Evolutionary conservation across 1,284 basidiomycete genomes (phyloP), one percentile per base, ranked within the genome.

Genomic region (Rhodotorula sp.): DNA sequence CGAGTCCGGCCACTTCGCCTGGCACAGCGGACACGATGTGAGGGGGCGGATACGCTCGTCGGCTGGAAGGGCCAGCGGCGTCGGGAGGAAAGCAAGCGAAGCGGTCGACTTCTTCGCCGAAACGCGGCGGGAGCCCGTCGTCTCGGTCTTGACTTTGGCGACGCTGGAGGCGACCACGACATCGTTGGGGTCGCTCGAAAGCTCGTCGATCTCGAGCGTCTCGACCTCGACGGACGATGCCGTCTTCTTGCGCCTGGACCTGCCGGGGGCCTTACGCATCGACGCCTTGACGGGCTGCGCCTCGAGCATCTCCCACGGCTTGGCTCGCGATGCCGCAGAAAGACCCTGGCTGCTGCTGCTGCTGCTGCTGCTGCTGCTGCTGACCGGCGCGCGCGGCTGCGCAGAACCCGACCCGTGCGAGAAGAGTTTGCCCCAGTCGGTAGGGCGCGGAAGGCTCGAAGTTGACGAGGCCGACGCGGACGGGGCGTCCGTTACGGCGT

Each of bases 11-110:
- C 90, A 92, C 0, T 81, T 80, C 16, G 44, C 7, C 1, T 27
- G 19, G 77, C 91, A 92, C 59, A 85, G 84, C 57, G 91, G 83
- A 75, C 90, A 92, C 74, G 83, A 66, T 64, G 86, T 59, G 73
- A 81, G 34, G 64, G 67, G 25, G 66, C 78, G 58, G 74, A 80
- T 54, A 65, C 64, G 44, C 62, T 72, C 61, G 58, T 80, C 46
- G 53, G 67, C 17, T 9, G 69, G 66, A 25, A 73, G 63, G n/a
- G 57, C 34, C 64, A 78, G 57, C 2, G 70, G 58, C 5, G 55
- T 57, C n/a, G 74, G 64, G 61, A 66, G 67, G 48, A 68, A 72
- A 21, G 76, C 80, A 71, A 72, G 79, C 4, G 69, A 77, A 10
- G 48, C 23, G 69, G 42, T 80, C 58, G 67, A 72, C 34, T 21